A percentile compares a stretch with the other conserved stretches of the same genome.
phyloP scores from a whole-genome alignment of 805 yeast genomes.

The Teunomyces funiuensis region DNA sequence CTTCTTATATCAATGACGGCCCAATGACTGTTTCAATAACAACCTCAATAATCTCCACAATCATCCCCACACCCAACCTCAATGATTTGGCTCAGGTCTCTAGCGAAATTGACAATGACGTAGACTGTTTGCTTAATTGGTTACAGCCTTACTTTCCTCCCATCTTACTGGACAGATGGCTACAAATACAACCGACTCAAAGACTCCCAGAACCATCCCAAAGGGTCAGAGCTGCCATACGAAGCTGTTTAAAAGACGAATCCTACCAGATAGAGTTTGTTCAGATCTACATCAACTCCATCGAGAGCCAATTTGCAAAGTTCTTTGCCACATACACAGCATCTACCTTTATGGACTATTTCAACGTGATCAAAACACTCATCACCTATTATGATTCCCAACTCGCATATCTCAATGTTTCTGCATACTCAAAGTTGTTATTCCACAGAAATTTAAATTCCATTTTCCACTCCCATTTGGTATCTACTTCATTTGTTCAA shows the following conservation, averaged over 20 bases:
- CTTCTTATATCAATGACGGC: not conserved
- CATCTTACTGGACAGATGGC: constrained; percentile 1
- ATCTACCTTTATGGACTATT: constrained; percentile 13
- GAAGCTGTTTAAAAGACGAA: constrained; percentile 36
- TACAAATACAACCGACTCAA: not conserved
- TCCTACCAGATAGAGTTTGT: constrained; percentile 33
- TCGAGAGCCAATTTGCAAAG: constrained; percentile 20
- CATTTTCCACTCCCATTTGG: constrained; percentile 18
- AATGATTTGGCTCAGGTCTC: constrained; percentile 9
- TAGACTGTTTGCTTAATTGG: constrained; percentile 33
- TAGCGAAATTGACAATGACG: constrained; percentile 35
- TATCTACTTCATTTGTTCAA: constrained; percentile 3
- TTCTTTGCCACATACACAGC: constrained; percentile 9
- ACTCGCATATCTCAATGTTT: constrained; percentile 23
- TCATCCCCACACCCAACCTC: constrained; percentile 11
- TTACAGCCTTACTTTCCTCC: constrained; percentile 29
- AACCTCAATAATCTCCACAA: not conserved
- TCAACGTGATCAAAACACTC: constrained; percentile 18
- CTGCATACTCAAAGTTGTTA: constrained; percentile 17
- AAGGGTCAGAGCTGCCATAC: constrained; percentile 36
- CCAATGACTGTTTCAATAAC: constrained; percentile 1
- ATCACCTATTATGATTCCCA: constrained; percentile 24
- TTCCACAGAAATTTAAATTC: constrained; percentile 31
- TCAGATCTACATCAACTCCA: constrained; percentile 32
- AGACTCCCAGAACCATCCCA: constrained; percentile 27